These are phyloP conservation scores for Talaromyces sp. DNA, from an alignment of 2,329 filamentous ascomycete species.

Conservation along the genomic window DNA sequence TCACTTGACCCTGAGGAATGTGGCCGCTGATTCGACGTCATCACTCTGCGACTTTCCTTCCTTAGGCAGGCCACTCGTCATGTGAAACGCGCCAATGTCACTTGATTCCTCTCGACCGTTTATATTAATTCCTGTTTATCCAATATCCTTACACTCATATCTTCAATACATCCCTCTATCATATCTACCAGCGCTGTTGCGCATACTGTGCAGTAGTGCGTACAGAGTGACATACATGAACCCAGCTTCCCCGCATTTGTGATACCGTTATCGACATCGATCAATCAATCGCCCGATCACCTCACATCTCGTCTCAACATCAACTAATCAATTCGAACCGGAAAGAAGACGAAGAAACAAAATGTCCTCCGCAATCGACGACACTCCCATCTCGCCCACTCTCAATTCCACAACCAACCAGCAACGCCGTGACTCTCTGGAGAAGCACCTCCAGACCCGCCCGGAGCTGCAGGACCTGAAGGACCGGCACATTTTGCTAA, in stretches of 20 bases:
- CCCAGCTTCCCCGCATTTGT: conserved; percentile 18
- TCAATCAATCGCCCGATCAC: neutral
- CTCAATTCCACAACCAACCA: conserved; percentile 49
- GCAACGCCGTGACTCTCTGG: conserved; percentile 63
- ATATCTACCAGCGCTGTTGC: neutral
- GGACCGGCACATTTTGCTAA: conserved; percentile 64
- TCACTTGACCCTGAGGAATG: conserved; percentile 9
- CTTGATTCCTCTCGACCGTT: neutral
- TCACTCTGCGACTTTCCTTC: neutral
- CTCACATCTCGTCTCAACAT: neutral
- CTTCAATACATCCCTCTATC: neutral
- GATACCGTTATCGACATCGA: conserved; percentile 19
- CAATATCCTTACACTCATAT: neutral
- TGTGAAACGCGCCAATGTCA: conserved; percentile 8
- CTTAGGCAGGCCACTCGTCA: conserved; percentile 2
- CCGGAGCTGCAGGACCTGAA: conserved; percentile 65
- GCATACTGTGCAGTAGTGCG: neutral
- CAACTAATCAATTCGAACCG: neutral
- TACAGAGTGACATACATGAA: neutral
- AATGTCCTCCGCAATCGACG: conserved; percentile 45
- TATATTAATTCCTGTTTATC: neutral
- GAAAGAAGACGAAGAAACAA: neutral
- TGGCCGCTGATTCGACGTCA: conserved; percentile 4
- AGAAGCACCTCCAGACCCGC: conserved; percentile 68
- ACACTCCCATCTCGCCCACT: conserved; percentile 53